Evolutionary conservation across 2,329 filamentous ascomycete genomes (phyloP).

Genomic region (Graphilbum ipis-grandicollis): DNA sequence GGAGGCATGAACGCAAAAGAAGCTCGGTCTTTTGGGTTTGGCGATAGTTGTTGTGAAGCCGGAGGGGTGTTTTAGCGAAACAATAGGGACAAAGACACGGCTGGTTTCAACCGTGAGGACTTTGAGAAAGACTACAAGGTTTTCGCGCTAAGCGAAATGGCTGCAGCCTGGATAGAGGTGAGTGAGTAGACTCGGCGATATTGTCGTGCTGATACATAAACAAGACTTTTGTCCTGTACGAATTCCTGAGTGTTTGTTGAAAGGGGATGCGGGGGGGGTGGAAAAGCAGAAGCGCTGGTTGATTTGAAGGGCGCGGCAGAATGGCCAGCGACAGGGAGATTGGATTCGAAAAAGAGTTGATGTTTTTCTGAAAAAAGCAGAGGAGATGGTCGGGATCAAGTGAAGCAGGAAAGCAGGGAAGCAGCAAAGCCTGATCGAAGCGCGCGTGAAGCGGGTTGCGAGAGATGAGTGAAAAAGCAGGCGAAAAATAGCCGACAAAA

Average conservation of each 20-base stretch:
- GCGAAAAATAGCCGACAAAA: neutral
- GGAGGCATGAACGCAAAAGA: constrained; percentile 35
- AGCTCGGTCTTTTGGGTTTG: constrained; percentile 2
- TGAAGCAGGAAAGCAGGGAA: no score
- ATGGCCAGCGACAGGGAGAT: no score
- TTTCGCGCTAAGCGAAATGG: constrained; percentile 91
- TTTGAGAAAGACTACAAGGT: constrained; percentile 77
- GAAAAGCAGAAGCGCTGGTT: neutral
- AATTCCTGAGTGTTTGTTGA: constrained; percentile 3
- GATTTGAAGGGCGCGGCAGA: no score
- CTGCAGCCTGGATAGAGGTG: constrained; percentile 88
- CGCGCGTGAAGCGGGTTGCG: no score
- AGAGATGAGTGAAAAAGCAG: neutral
- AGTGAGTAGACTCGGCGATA: constrained; percentile 83
- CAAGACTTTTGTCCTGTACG: constrained; percentile 32
- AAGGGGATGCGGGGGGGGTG: neutral
- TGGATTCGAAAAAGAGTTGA: no score
- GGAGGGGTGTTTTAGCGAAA: constrained; percentile 3
- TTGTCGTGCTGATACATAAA: constrained; percentile 98
- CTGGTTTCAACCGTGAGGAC: constrained; percentile 81
- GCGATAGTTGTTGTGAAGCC: no score
- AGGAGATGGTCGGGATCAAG: no score
- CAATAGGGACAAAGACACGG: no score
- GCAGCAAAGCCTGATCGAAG: no score
- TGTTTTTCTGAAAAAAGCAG: no score